These are phyloP conservation scores for Colletotrichum sp. DNA, from an alignment of 2,329 filamentous ascomycete genomes.

Conservation along the genomic window DNA sequence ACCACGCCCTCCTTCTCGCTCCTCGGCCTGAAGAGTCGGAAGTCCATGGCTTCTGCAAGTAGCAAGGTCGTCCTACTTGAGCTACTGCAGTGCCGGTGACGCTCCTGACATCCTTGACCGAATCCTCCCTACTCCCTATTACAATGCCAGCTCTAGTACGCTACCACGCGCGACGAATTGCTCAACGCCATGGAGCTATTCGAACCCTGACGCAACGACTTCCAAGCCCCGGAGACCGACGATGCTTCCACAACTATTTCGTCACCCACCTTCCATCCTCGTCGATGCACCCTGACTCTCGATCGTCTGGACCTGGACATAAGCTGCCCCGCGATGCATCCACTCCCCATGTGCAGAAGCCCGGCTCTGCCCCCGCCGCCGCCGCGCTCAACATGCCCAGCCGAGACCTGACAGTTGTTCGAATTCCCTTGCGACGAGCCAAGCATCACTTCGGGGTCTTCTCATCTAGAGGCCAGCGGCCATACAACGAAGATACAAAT, in stretches of 20 bases:
- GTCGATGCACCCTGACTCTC: slow-evolving; percentile 87
- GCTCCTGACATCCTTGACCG: background rate
- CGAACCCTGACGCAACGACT: background rate
- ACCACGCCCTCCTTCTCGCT: background rate
- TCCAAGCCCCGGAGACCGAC: slow-evolving; percentile 29
- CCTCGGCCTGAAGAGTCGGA: background rate
- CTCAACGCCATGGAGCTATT: background rate
- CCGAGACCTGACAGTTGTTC: slow-evolving; percentile 88
- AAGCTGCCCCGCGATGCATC: slow-evolving; percentile 87
- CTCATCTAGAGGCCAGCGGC: slow-evolving; percentile 78
- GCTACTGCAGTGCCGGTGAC: slow-evolving; percentile 17
- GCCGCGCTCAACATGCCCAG: slow-evolving; percentile 63
- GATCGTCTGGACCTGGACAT: slow-evolving; percentile 71
- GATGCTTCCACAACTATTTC: slow-evolving; percentile 92
- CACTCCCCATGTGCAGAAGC: slow-evolving; percentile 70
- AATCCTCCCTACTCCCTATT: background rate
- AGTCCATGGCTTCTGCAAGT: slow-evolving; percentile 17
- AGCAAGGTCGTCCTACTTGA: slow-evolving; percentile 10
- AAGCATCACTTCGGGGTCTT: slow-evolving; percentile 94
- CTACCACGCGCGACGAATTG: slow-evolving; percentile 8
- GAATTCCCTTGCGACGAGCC: slow-evolving; percentile 89
- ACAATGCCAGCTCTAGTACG: slow-evolving; percentile 14
- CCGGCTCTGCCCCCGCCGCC: slow-evolving; percentile 59
- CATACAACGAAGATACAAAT: slow-evolving; percentile 92
- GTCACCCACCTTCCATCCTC: slow-evolving; percentile 94